These are phyloP conservation scores for Sordariomycetes sp. DNA, from an alignment of 2,329 filamentous ascomycete genomes.

Conservation along the genomic window DNA sequence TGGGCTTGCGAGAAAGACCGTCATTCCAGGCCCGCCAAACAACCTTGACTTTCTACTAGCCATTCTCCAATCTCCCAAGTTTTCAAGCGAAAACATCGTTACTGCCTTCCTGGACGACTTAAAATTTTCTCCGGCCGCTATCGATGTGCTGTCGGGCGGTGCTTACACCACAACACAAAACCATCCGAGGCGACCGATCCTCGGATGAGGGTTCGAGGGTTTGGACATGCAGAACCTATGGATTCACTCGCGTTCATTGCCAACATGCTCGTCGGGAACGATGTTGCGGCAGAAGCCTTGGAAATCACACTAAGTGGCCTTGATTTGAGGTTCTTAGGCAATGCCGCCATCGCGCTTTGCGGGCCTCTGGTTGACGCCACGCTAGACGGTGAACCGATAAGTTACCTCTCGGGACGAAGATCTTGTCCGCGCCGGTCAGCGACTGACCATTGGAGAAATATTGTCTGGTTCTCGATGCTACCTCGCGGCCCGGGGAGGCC, in stretches of 20 bases:
- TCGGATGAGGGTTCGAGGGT: slow-evolving; percentile 46
- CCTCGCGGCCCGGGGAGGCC: slow-evolving; percentile 33
- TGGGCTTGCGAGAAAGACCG: slow-evolving; percentile 10
- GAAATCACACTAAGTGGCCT: slow-evolving; percentile 50
- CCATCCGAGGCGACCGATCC: slow-evolving; percentile 37
- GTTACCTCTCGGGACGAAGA: slow-evolving; percentile 28
- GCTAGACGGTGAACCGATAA: slow-evolving; percentile 41
- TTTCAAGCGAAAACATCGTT: slow-evolving; percentile 34
- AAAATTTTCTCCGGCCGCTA: slow-evolving; percentile 18
- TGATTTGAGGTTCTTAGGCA: slow-evolving; percentile 38
- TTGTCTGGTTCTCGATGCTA: slow-evolving; percentile 35
- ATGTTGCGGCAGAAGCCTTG: slow-evolving; percentile 32
- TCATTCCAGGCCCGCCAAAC: slow-evolving; percentile 30
- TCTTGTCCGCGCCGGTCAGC: slow-evolving; percentile 33
- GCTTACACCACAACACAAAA: slow-evolving; percentile 47
- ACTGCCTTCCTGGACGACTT: slow-evolving; percentile 36
- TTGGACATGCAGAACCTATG: slow-evolving; percentile 48
- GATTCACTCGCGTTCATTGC: slow-evolving; percentile 43
- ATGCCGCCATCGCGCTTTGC: slow-evolving; percentile 42
- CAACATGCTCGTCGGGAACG: slow-evolving; percentile 46
- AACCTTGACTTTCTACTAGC: slow-evolving; percentile 41
- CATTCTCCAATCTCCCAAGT: slow-evolving; percentile 31
- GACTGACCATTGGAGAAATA: slow-evolving; percentile 22
- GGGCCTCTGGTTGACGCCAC: slow-evolving; percentile 28
- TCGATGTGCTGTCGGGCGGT: slow-evolving; percentile 42